phyloP scores from a whole-genome alignment of 164 flowering plant genomes.

The Kalanchoe fedtschenkoi region DNA sequence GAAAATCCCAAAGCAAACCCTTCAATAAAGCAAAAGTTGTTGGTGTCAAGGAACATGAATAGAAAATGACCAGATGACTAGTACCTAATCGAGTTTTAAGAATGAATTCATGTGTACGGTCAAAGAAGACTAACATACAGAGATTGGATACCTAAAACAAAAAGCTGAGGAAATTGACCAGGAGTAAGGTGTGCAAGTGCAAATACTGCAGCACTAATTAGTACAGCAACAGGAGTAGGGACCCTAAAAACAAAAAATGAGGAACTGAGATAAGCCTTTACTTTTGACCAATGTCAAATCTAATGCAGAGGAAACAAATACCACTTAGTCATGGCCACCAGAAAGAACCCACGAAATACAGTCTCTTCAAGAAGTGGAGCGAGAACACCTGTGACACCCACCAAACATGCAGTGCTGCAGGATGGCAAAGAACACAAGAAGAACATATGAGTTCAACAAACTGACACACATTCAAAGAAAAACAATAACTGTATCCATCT shows the following conservation, averaged over 20 bases:
- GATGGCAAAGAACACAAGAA: conserved; percentile 8
- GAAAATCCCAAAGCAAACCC: conserved; percentile 82
- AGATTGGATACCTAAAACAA: conserved; percentile 57
- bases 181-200: conserved; percentile 90
- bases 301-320: conserved; percentile 14
- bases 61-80: background rate
- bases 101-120: background rate
- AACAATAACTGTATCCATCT: background rate
- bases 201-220: conserved; percentile 76
- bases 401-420: conserved; percentile 71
- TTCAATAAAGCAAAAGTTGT: conserved; percentile 13
- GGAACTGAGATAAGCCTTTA: background rate
- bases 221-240: conserved; percentile 74
- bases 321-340: conserved; percentile 91
- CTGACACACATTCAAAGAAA: background rate
- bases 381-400: conserved; percentile 80
- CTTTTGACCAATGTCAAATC: background rate
- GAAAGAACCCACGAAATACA: conserved; percentile 83
- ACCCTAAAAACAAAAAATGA: conserved; percentile 43
- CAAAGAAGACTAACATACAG: background rate
- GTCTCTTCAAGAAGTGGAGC: conserved; percentile 94
- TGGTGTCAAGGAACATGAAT: background rate
- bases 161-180: conserved; percentile 90
- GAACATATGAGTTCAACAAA: background rate
- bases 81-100: background rate